These are phyloP conservation scores for Schizochytrium sp. DNA, from an alignment of 108 stramenopile species.

Conservation along the genomic window DNA sequence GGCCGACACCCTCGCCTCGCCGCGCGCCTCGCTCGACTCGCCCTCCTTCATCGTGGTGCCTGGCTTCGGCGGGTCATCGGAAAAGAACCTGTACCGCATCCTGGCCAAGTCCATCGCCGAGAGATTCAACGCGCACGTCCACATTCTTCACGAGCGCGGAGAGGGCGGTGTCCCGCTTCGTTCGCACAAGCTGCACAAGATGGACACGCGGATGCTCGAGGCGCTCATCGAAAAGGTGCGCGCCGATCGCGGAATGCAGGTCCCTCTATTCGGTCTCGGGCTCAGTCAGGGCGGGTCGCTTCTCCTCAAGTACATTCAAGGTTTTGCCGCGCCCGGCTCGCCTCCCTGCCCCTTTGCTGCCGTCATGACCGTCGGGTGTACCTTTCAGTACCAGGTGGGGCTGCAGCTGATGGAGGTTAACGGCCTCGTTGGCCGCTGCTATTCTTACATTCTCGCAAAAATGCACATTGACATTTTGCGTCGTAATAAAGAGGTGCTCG, in stretches of 20 bases:
- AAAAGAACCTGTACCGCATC: background rate
- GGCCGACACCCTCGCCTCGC: background rate
- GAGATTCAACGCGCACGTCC: background rate
- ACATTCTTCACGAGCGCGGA: background rate
- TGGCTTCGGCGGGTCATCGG: background rate
- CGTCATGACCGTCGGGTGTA: background rate
- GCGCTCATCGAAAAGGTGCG: background rate
- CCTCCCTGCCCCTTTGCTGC: background rate
- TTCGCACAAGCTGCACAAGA: background rate
- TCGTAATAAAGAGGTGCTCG: background rate
- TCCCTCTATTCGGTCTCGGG: background rate
- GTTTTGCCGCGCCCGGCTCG: background rate
- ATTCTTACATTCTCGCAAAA: background rate
- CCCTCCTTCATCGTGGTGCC: background rate
- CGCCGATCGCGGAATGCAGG: background rate
- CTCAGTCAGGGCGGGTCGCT: background rate
- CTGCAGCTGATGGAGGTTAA: background rate
- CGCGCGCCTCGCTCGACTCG: background rate
- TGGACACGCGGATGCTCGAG: background rate
- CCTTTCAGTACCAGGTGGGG: background rate
- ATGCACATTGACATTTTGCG: background rate
- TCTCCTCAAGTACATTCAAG: background rate
- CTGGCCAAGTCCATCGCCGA: background rate
- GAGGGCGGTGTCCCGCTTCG: background rate
- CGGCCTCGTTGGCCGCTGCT: background rate